phyloP scores from a whole-genome alignment of 129 eudicot genomes.

The Centella asiatica region DNA sequence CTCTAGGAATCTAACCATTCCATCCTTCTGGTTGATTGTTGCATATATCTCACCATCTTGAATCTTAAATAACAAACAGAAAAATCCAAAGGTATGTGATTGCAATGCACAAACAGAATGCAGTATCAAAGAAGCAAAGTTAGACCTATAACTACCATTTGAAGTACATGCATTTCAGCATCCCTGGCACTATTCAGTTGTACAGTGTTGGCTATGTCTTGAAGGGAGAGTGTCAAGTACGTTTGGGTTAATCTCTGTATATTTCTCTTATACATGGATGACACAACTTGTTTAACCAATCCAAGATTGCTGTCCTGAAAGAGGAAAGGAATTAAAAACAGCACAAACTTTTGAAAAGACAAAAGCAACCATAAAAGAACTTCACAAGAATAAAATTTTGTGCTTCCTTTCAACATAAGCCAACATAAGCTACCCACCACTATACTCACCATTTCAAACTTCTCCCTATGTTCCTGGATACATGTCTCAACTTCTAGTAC shows the following conservation, averaged over 20 bases:
- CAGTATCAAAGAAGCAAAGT: background rate
- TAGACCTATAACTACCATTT: constrained; percentile 56
- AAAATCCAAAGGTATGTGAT: constrained; percentile 2
- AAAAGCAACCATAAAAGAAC: background rate
- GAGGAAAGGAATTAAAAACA: background rate
- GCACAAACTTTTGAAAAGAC: too few relatives aligned
- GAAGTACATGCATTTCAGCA: constrained; percentile 98
- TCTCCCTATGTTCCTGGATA: constrained; percentile 57
- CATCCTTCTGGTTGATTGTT: constrained; percentile 96
- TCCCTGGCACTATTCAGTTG: constrained; percentile 66
- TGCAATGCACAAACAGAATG: too few relatives aligned
- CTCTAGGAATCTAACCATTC: constrained; percentile 98
- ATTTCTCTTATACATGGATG: constrained; percentile 85
- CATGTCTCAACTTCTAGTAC: constrained; percentile 56
- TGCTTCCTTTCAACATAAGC: too few relatives aligned
- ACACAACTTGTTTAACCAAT: constrained; percentile 81
- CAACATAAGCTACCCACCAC: background rate
- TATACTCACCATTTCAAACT: constrained; percentile 67
- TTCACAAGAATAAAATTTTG: too few relatives aligned
- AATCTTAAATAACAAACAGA: constrained; percentile 36
- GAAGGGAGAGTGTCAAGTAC: constrained; percentile 82
- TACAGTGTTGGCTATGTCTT: constrained; percentile 87
- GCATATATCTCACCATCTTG: constrained; percentile 93
- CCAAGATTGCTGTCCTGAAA: constrained; percentile 86
- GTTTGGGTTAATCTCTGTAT: constrained; percentile 95